Evolutionary conservation across 306 rosid species (phyloP).

Genomic region (Abrus precatorius): DNA sequence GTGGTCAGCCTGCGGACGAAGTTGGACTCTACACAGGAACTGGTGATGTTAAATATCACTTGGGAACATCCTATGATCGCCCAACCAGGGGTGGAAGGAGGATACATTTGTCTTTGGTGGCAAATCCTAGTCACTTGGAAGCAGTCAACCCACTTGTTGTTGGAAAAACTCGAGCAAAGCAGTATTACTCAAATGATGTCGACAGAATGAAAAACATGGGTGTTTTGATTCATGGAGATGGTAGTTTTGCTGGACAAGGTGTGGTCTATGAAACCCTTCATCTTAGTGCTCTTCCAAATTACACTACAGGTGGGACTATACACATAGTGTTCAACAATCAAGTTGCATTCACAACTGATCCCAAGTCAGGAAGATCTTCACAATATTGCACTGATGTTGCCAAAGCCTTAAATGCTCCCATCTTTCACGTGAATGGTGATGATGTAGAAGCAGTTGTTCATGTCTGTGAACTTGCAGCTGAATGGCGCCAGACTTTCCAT

Average conservation of each 20-base stretch:
- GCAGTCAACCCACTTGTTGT: slow-evolving; percentile 92
- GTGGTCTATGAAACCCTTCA: slow-evolving; percentile 95
- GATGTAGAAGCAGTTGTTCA: slow-evolving; percentile 89
- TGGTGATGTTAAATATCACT: slow-evolving; percentile 97
- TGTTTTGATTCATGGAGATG: slow-evolving; percentile 91
- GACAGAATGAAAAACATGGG: slow-evolving; percentile 88
- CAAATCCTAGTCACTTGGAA: slow-evolving; percentile 98
- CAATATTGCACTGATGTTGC: slow-evolving; percentile 94
- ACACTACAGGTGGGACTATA: slow-evolving; percentile 94
- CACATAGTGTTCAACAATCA: slow-evolving; percentile 93
- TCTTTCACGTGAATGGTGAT: slow-evolving; percentile 86
- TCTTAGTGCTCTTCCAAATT: slow-evolving; percentile 95
- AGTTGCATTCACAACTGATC: slow-evolving; percentile 97
- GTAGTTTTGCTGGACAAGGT: slow-evolving; percentile 99
- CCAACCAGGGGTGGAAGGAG: slow-evolving; percentile 96
- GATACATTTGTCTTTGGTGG: slow-evolving; percentile 84
- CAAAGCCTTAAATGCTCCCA: slow-evolving; percentile 89
- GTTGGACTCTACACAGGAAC: slow-evolving; percentile 92
- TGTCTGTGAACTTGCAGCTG: slow-evolving; percentile 87
- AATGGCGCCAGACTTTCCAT: slow-evolving; percentile 94
- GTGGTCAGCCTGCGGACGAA: slow-evolving; percentile 84
- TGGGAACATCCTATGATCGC: slow-evolving; percentile 95
- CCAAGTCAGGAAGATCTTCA: slow-evolving; percentile 84
- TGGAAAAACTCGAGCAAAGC: slow-evolving; percentile 95
- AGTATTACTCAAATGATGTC: slow-evolving; percentile 76